phyloP scores from a whole-genome alignment of 768 basidiomycete species.

The Crassisporium funariophilum region DNA sequence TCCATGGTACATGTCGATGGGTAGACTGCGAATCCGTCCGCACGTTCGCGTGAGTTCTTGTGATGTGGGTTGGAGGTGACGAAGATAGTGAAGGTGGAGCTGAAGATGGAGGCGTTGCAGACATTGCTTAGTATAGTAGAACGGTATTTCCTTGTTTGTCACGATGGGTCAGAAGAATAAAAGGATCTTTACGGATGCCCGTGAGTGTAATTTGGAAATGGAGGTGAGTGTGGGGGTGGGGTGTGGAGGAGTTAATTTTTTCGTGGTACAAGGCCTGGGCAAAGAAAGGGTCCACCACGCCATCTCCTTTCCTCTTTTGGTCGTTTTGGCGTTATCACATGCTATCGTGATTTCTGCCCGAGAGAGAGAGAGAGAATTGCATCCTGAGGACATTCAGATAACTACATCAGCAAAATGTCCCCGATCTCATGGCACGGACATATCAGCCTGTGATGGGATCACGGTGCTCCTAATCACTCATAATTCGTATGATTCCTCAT shows the following conservation, averaged over 20 bases:
- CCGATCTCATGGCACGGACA: conserved; percentile 2
- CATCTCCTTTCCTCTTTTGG: too few species aligned
- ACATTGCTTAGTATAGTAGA: neutral
- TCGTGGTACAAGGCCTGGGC: too few species aligned
- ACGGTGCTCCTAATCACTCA: conserved; percentile 1
- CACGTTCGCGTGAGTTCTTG: too few species aligned
- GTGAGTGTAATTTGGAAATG: too few species aligned
- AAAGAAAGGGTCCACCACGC: too few species aligned
- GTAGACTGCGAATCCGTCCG: neutral
- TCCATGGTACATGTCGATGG: conserved; percentile 27
- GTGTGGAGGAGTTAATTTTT: too few species aligned
- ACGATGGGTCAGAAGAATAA: conserved; percentile 39
- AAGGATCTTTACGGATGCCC: too few species aligned
- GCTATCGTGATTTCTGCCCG: conserved; percentile 14
- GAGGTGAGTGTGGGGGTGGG: too few species aligned
- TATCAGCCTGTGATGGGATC: conserved; percentile 2
- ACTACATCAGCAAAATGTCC: conserved; percentile 1
- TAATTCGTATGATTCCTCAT: conserved; percentile 5
- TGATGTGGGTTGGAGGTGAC: conserved; percentile 7
- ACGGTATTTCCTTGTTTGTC: conserved; percentile 10
- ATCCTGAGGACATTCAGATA: too few species aligned
- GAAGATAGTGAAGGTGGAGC: conserved; percentile 11
- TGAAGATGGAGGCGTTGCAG: conserved; percentile 4
- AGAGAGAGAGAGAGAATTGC: neutral
- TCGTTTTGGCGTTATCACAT: too few species aligned